A percentile compares a stretch with the other conserved stretches of the same genome.
Conservation (phyloP, 2,329 filamentous ascomycete genomes). For the Fusarium zealandicum region DNA sequence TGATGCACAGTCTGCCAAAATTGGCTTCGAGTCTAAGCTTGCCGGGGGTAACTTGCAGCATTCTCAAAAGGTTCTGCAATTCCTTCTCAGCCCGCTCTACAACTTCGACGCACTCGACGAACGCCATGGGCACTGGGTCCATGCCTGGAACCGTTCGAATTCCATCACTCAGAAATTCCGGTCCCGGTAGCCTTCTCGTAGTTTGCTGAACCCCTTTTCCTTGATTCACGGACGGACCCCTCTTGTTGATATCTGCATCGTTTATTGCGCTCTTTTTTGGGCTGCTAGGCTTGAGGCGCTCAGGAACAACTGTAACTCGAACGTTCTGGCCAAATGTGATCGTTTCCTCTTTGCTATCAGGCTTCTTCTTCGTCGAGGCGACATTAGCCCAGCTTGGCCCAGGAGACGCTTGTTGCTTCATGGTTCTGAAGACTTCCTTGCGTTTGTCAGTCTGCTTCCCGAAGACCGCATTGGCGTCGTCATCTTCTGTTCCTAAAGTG, state of each 20-base stretch:
- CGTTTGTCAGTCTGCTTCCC: slow-evolving; percentile 6
- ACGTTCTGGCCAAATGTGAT: slow-evolving; percentile 17
- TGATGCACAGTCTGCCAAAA: slow-evolving; percentile 44
- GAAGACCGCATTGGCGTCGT: slow-evolving; percentile 18
- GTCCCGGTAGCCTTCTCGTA: neutral
- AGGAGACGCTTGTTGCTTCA: slow-evolving; percentile 33
- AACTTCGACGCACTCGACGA: slow-evolving; percentile 4
- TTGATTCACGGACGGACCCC: neutral
- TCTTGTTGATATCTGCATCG: too few relatives aligned
- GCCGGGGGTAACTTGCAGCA: slow-evolving; percentile 39
- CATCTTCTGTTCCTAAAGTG: neutral
- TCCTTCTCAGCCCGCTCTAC: slow-evolving; percentile 16
- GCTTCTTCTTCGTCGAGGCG: slow-evolving; percentile 1
- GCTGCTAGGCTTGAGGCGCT: neutral
- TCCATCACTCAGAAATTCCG: neutral
- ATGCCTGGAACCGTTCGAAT: slow-evolving; percentile 16
- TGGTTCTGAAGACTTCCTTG: slow-evolving; percentile 29
- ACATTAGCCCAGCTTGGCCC: slow-evolving; percentile 16
- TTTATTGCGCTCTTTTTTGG: neutral
- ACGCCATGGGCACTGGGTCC: neutral
- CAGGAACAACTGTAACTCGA: slow-evolving; percentile 1
- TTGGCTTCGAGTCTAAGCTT: slow-evolving; percentile 34
- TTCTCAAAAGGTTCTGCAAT: slow-evolving; percentile 18
- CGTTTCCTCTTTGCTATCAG: slow-evolving; percentile 2
- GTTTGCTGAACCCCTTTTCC: neutral